These are phyloP conservation scores for Beauveria brongniartii DNA, from an alignment of 2,329 filamentous ascomycete genomes.

Conservation along the genomic window DNA sequence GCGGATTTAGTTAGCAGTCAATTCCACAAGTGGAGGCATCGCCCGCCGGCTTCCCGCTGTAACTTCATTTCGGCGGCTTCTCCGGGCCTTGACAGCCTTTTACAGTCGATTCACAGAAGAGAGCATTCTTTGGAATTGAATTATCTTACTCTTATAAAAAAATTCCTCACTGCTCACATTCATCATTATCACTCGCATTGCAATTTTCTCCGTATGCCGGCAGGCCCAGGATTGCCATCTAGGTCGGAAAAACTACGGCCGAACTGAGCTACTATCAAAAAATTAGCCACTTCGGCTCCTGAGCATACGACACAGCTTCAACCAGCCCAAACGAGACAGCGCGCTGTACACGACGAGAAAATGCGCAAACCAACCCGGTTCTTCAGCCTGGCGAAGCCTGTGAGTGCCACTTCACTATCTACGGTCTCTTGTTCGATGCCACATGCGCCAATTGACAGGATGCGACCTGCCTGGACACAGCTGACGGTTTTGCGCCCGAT, in stretches of 20 bases:
- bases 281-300: conserved; percentile 17
- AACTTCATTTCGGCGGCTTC: too few species aligned
- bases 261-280: conserved; percentile 18
- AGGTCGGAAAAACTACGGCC: conserved; percentile 22
- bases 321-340: conserved; percentile 9
- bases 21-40: too few species aligned
- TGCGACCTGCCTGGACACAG: not conserved
- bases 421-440: not conserved
- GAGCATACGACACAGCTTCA: conserved; percentile 7
- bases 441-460: not conserved
- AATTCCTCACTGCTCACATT: too few species aligned
- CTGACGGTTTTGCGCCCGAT: not conserved
- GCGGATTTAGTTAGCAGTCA: too few species aligned
- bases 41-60: too few species aligned
- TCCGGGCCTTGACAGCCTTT: too few species aligned
- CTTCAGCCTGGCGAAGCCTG: conserved; percentile 58
- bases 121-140: too few species aligned
- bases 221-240: not conserved
- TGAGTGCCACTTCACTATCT: conserved; percentile 31
- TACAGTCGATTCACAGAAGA: too few species aligned
- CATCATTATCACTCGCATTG: too few species aligned
- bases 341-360: conserved; percentile 25
- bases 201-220: not conserved
- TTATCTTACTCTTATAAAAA: too few species aligned
- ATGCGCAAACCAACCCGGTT: conserved; percentile 53